Evolutionary conservation across 352 stramenopile species (phyloP), one percentile per base, ranked within the genome.

Genomic region (Phytophthora aleatoria): DNA sequence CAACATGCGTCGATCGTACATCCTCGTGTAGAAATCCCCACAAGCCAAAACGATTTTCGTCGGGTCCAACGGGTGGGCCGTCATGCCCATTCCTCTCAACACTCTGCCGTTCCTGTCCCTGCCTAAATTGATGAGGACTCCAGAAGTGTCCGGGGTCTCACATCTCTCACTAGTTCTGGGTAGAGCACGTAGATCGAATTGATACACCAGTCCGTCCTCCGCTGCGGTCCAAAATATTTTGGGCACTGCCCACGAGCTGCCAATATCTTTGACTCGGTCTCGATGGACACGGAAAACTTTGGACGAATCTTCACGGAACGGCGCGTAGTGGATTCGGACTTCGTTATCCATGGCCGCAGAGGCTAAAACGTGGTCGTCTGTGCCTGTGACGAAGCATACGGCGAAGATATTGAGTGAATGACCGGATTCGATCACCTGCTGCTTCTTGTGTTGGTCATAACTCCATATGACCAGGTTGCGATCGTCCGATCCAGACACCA

Each of bases 331-430:
- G 44, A 97, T 76, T 15, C 87, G 86, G 12, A 97, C 90, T 58
- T 96, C 81, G 20, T 81, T 86, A 71, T 95, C 87, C 85, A 92
- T 92, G 0, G 84, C 87, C 6, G 80, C 83, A 3, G 86, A 87
- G 2, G 83, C 86, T 49, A 95, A 64, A 41, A 95, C 84, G 57
- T 95, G 78, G 70, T 92, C 82, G 64, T 93, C 83, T 1, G 84
- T 92, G 45, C 76, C 75, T 2, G 85, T 84, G 50, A 97, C 79
- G 64, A 97, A 95, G 64, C 87, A 89, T 11, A 95, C 85, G 5
- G 83, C 84, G 65, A 97, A 96, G 50, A 97, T 95, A 61, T 96
- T 97, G 59, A 89, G 74, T 0, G 61, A 64, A 64, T 97, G 89
- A 20, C 82, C 86, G 0, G 90, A 93, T 9, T 79, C 67, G 53